Conservation (phyloP, 192 early-diverging fungal genomes). For the Coemansia javaensis region DNA sequence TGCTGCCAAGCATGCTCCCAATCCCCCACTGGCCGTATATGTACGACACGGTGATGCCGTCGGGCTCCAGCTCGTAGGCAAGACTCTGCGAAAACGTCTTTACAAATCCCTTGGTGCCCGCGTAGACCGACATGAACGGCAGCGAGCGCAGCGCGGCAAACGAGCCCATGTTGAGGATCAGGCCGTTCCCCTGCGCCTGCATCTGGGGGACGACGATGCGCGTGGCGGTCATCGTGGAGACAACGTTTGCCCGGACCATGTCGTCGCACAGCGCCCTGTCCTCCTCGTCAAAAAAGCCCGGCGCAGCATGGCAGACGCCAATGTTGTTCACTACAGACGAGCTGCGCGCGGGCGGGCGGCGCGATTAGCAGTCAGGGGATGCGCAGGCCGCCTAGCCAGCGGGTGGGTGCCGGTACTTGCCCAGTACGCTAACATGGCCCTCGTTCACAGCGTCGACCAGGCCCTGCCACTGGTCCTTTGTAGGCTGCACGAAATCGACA, state of each 20-base stretch:
- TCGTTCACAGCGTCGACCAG: slow-evolving; percentile 57
- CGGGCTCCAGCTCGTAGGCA: slow-evolving; percentile 68
- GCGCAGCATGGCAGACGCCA: slow-evolving; percentile 80
- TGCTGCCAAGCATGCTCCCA: slow-evolving; percentile 92
- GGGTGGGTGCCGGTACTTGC: too few species aligned
- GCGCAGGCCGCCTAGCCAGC: too few species aligned
- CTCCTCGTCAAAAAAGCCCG: slow-evolving; percentile 80
- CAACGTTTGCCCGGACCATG: slow-evolving; percentile 84
- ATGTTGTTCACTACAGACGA: slow-evolving; percentile 81
- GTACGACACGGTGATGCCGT: slow-evolving; percentile 80
- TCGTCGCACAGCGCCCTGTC: slow-evolving; percentile 56
- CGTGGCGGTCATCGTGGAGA: slow-evolving; percentile 74
- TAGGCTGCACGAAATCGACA: slow-evolving; percentile 71
- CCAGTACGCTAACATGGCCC: slow-evolving; percentile 34
- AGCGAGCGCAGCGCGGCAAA: slow-evolving; percentile 80
- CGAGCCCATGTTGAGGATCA: slow-evolving; percentile 90
- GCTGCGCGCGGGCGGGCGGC: too few species aligned
- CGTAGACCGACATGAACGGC: slow-evolving; percentile 85
- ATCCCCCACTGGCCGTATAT: slow-evolving; percentile 91
- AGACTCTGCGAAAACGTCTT: slow-evolving; percentile 85
- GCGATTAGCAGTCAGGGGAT: too few species aligned
- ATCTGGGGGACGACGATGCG: slow-evolving; percentile 76
- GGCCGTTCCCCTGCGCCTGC: slow-evolving; percentile 63
- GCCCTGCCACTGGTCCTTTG: slow-evolving; percentile 48
- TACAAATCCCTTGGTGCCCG: slow-evolving; percentile 88